Evolutionary conservation across 2,329 filamentous ascomycete species (phyloP), one percentile per base, ranked within the genome.

Genomic region (Xenoacremonium recifei): DNA sequence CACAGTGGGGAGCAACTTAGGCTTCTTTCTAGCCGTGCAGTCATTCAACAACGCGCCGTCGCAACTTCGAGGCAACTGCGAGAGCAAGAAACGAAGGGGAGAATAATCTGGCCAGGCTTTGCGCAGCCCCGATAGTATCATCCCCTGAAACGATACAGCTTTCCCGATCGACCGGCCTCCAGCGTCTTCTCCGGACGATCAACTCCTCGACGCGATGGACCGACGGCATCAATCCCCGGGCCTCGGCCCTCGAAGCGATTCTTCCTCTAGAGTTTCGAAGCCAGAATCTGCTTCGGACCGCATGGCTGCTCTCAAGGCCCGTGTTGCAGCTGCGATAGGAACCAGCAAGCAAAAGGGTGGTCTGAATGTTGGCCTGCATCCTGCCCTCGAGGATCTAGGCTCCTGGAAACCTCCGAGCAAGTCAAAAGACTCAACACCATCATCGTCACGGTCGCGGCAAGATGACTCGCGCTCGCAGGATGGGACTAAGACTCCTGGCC

Each of bases 271-370:
- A 46, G 66, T 83, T 21, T 73, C 79, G 58, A 75, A 82, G 55
- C 56, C 74, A 35, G 71, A 80, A 50, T 75, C 77, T 15, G 71
- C 79, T 49, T 75, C 84, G 59, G 75, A 89, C 65, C 75, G 80
- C 50, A 73, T 92, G 51, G 89, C 88, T 35, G 84, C 86, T 32
- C 77, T 95, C 60, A 91, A 86, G 64, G 87, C 87, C 18, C 79
- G 88, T 54, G 85, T 93, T 11, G 85, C 86, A 35, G 87, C 87
- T 37, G 87, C 87, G 39, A 85, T 88, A 35, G 79, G 72, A 48
- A 69, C 70, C 16, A 76, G 66, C 48, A 85, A 73, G 51, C 70
- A 73, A 9, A 78, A 75, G 50, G 86, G 87, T 44, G 87, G 87
- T 16, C 67, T 91, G 34, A 85, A 87, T 51, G 82, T 89, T 20